Base-by-base conservation (phyloP, 495 filamentous ascomycete species). In the Evernia prunastri region DNA sequence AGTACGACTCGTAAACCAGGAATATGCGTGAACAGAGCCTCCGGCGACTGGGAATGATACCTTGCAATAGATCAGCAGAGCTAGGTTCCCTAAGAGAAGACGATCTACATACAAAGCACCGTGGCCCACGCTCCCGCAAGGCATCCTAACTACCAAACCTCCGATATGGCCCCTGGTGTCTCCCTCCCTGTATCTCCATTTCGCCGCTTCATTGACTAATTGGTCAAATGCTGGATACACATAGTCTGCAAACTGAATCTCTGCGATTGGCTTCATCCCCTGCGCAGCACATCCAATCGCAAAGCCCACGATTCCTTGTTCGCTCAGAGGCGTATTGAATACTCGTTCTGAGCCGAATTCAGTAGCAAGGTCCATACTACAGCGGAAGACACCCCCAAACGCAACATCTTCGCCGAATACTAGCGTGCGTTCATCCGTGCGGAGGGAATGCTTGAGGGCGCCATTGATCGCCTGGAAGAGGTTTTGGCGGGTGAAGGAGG, bases 171-270 rank as follows among this genome's bases (percentile, higher is more conserved):
- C 81, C 1, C 82, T 87, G 15, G 87, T 89, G 4, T 72, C 75
- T 0, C 92, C 93, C 72, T 93, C 89, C 58, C 93, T 81, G 75
- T 93, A 98, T 60, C 94, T 79, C 66, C 90, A 89, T 78, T 97
- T 98, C 58, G 91, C 91, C 4, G 92, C 92, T 75, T 98, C 94
- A 71, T 97, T 97, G 66, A 97, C 92, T 45, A 98, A 81, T 81
- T 98, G 94, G 72, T 98, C 94, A 67, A 97, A 97, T 1, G 94
- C 92, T 4, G 94, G 94, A 74, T 87, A 97, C 49, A 98, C 87
- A 74, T 98, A 98, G 75, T 98, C 94, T 42, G 94, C 95, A 71
- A 98, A 98, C 75, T 98, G 94, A 59, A 98, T 94, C 77, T 98
- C 94, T 2, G 95, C 93, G 23, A 98, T 84, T 0, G 94, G 89